Conservation (phyloP, 2,329 filamentous ascomycete genomes). For the Tolypocladium sp. region DNA sequence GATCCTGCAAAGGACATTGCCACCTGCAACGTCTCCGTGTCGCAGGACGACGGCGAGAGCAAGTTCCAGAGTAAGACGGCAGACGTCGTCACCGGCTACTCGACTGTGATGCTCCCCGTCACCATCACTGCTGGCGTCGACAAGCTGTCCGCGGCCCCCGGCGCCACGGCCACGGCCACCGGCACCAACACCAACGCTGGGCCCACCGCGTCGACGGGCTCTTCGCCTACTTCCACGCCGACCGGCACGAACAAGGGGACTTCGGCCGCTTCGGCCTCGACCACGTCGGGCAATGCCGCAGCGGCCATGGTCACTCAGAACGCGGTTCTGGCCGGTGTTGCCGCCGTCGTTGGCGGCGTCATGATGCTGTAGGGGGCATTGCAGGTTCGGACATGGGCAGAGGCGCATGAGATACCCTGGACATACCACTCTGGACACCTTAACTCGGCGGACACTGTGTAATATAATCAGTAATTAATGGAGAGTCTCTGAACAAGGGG, state of each 20-base stretch:
- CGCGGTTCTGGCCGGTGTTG: conserved; percentile 24
- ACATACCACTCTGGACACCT: no score
- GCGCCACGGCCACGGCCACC: conserved; percentile 2
- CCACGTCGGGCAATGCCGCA: conserved; percentile 17
- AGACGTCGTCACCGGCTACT: conserved; percentile 10
- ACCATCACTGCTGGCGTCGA: conserved; percentile 28
- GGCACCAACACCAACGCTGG: conserved; percentile 8
- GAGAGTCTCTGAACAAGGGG: neutral
- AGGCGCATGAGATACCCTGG: neutral
- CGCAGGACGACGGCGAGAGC: neutral
- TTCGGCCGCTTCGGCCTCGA: conserved; percentile 2
- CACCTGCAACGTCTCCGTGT: conserved; percentile 11
- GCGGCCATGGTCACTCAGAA: conserved; percentile 22
- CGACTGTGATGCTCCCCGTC: conserved; percentile 15
- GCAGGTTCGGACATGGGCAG: neutral
- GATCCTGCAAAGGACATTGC: conserved; percentile 12
- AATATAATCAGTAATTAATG: neutral
- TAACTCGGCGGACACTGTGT: neutral
- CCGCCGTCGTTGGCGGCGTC: conserved; percentile 22
- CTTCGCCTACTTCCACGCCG: conserved; percentile 6
- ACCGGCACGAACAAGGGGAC: conserved; percentile 2
- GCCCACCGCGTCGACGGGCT: conserved; percentile 4
- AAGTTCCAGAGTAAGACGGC: conserved; percentile 1
- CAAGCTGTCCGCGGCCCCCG: conserved; percentile 17
- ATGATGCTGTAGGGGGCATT: conserved; percentile 20